Base-by-base conservation (phyloP, 768 basidiomycete species). In the Mycena galopus region DNA sequence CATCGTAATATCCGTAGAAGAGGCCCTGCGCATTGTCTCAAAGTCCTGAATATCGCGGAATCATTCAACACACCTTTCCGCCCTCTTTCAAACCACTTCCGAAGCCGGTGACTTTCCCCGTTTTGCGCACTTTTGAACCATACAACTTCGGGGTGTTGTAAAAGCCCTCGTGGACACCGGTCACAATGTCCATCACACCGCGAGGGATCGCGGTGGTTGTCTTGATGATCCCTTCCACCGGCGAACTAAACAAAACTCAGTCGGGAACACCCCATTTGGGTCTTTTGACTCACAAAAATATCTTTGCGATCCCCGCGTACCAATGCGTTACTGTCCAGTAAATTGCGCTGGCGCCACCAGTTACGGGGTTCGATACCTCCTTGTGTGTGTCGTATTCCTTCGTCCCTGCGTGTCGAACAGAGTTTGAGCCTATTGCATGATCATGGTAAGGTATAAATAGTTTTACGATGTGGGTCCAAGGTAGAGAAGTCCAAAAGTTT, bases 311-410 rank as follows among this genome's bases (percentile, higher is more conserved):
- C 17, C 84, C 83, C 0, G 81, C 78, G 62, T 86, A 85, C 69
- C 85, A 86, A 66, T 88, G 82, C 16, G 88, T 87, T 19, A 90
- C 77, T 0, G 86, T 86, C 80, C 84, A 86, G 69, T 91, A 86
- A 6, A 89, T 84, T 11, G 88, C 87, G 29, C 80, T 81, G 0
- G 83, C 84, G 2, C 87, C 85, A 4, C 86, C 86, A 6, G 84
- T 85, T 27, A 86, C 75, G 0, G 85, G 86, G 73, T 89, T 85
- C 0, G 83, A 75, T 1, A 83, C 78, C 58, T 81, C 75, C 64
- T 80, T 84, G 9, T 80, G 71, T 0, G 83, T 84, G 29, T 85
- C 81, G 71, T 87, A 87, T 73, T 86, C 86, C 75, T 85, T 86
- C 4, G 85, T 67, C 30, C 85, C 86, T 86, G 60, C 23, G 53